Conservation (phyloP, 192 early-diverging fungal species). For the Gonapodya sp. region DNA sequence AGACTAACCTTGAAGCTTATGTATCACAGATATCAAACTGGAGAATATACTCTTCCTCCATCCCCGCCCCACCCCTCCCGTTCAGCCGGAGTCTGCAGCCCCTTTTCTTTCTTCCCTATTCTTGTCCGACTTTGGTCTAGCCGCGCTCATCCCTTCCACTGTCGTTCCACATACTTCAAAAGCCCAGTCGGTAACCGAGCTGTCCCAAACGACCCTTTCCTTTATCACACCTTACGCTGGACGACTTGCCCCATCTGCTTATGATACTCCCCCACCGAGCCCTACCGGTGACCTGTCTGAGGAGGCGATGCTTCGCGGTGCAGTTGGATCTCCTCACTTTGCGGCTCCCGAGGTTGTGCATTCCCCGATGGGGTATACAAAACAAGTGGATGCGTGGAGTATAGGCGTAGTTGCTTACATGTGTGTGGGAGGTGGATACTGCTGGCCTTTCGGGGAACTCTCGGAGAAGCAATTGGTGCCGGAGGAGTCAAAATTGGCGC, state of each 20-base stretch:
- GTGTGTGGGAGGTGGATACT: neutral
- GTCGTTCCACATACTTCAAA: neutral
- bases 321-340: neutral
- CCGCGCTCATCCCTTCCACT: neutral
- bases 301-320: neutral
- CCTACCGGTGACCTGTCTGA: neutral
- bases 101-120: neutral
- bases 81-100: neutral
- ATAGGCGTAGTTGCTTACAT: neutral
- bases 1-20: neutral
- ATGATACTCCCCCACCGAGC: neutral
- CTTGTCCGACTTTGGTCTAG: neutral
- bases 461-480: neutral
- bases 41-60: neutral
- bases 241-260: neutral
- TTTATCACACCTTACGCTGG: neutral
- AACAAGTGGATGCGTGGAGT: neutral
- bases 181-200: neutral
- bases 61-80: neutral
- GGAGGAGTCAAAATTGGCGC: neutral
- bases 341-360: neutral
- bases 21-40: neutral
- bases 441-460: neutral
- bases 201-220: neutral
- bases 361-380: neutral